Evolutionary conservation across 2,329 filamentous ascomycete species (phyloP).

Genomic region (Aspergillus quadricinctus): DNA sequence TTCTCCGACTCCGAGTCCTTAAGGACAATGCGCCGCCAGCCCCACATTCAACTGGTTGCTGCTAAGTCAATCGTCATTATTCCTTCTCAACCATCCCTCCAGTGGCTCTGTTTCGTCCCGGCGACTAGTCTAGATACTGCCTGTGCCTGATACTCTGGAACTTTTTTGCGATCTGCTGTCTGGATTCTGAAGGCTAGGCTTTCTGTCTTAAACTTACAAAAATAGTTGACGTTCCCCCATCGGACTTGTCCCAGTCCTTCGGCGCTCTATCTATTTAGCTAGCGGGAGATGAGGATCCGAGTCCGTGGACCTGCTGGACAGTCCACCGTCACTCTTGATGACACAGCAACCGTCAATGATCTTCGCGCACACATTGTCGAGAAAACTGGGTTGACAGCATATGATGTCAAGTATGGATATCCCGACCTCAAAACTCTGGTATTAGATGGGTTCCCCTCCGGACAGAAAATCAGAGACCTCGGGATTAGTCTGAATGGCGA

Average conservation of each 20-base stretch:
- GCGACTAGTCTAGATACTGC: not conserved
- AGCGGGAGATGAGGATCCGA: constrained; percentile 63
- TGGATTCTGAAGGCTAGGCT: not conserved
- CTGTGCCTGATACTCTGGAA: not conserved
- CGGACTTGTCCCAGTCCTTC: not conserved
- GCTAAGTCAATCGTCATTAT: not conserved
- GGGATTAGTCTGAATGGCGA: constrained; percentile 63
- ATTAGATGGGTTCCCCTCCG: constrained; percentile 49
- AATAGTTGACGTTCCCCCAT: not conserved
- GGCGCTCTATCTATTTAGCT: not conserved
- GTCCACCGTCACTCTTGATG: constrained; percentile 64
- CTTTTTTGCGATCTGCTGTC: not conserved
- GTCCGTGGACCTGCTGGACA: constrained; percentile 71
- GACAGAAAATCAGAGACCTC: constrained; percentile 51
- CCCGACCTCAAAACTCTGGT: constrained; percentile 66
- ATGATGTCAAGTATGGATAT: constrained; percentile 79
- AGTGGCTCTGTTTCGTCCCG: not conserved
- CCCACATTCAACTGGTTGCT: not conserved
- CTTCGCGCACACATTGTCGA: constrained; percentile 44
- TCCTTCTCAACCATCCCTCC: not conserved
- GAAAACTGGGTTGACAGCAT: constrained; percentile 61
- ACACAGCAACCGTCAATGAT: constrained; percentile 53
- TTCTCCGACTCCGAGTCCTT: not conserved
- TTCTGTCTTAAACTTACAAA: not conserved
- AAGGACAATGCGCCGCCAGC: not conserved